Conservation (phyloP, 805 yeast species). For the Naumovozyma castellii region DNA sequence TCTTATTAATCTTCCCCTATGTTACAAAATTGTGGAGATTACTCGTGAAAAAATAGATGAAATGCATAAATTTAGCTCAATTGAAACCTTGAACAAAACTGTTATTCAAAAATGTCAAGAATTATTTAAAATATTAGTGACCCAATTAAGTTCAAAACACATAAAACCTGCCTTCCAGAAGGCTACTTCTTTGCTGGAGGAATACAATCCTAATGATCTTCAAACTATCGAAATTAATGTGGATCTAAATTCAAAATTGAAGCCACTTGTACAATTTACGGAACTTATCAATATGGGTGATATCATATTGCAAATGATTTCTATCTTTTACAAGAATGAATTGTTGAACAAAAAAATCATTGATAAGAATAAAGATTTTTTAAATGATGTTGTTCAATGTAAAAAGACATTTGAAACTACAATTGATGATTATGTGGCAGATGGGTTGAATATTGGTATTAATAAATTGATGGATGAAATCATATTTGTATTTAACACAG, state of each 20-base stretch:
- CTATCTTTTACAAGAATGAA: conserved; percentile 83
- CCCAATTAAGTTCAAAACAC: conserved; percentile 60
- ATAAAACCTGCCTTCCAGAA: conserved; percentile 75
- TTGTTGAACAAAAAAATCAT: conserved; percentile 46
- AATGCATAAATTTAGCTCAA: conserved; percentile 38
- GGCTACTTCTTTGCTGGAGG: conserved; percentile 60
- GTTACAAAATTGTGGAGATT: conserved; percentile 57
- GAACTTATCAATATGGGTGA: conserved; percentile 91
- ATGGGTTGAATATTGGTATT: conserved; percentile 86
- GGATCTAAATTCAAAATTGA: conserved; percentile 32
- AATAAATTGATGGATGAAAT: conserved; percentile 80
- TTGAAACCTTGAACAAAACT: conserved; percentile 15
- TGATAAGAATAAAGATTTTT: conserved; percentile 64
- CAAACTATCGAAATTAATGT: conserved; percentile 28
- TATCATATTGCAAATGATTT: conserved; percentile 82
- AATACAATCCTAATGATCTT: conserved; percentile 52
- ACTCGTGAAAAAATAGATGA: conserved; percentile 59
- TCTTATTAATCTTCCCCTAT: conserved; percentile 71
- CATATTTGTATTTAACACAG: conserved; percentile 46
- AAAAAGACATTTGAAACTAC: conserved; percentile 74
- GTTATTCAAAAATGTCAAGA: conserved; percentile 36
- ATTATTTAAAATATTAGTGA: conserved; percentile 60
- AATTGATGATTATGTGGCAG: conserved; percentile 84
- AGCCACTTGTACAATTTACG: conserved; percentile 77
- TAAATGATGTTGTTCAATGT: conserved; percentile 64